These are phyloP conservation scores for Spathaspora passalidarum DNA, from an alignment of 805 yeast genomes.

Conservation along the genomic window DNA sequence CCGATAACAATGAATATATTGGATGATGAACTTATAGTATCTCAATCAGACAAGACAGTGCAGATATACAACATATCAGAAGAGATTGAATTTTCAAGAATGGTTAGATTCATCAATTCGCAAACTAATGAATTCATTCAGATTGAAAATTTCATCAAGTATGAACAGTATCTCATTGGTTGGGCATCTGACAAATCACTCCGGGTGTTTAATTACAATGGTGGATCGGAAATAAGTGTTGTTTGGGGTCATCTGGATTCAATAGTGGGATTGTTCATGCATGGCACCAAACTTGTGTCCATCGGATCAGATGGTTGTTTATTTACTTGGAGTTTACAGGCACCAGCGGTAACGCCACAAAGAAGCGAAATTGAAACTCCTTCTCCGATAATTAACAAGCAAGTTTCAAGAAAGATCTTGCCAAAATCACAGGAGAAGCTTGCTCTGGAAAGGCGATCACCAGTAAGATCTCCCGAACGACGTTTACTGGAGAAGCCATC, in stretches of 20 bases:
- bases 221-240: constrained; percentile 46
- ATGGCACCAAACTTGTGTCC: constrained; percentile 31
- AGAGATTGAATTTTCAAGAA: constrained; percentile 28
- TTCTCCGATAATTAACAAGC: not conserved
- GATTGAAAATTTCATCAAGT: constrained; percentile 41
- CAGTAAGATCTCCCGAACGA: no score
- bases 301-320: constrained; percentile 55
- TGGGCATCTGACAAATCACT: constrained; percentile 52
- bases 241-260: constrained; percentile 56
- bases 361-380: not conserved
- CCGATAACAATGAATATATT: constrained; percentile 42
- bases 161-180: constrained; percentile 8
- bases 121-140: constrained; percentile 38
- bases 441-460: constrained; percentile 2
- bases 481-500: constrained; percentile 9
- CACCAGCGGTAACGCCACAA: not conserved
- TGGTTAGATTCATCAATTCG: constrained; percentile 41
- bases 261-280: constrained; percentile 39
- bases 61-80: constrained; percentile 33
- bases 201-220: constrained; percentile 42
- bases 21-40: constrained; percentile 43
- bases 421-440: constrained; percentile 15
- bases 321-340: constrained; percentile 40
- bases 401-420: constrained; percentile 32
- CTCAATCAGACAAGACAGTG: constrained; percentile 51